Evolutionary conservation across 2,329 filamentous ascomycete species (phyloP), one percentile per base, ranked within the genome.

Genomic region (Aspergillus cejpii): DNA sequence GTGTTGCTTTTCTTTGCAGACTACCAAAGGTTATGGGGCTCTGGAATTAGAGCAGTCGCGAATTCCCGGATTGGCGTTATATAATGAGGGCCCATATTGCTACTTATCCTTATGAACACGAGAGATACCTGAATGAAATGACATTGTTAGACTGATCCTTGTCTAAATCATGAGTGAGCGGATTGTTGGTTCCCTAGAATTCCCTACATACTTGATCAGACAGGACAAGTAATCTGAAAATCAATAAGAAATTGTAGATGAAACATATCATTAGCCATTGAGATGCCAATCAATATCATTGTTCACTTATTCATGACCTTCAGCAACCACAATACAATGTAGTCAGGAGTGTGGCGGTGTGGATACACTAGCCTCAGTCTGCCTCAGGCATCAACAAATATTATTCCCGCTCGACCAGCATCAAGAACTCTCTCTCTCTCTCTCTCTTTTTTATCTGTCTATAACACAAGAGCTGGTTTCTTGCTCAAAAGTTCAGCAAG

Each of bases 1-100:
- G 61, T n/a, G 47, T 65, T 29, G 66, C 54, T 23, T 51, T 66
- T 28, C 41, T 70, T 21, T 65, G 62, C 47, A 59, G 54, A 43
- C 39, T 60, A 26, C 50, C 50, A 8, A 51, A 59, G 44, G 48
- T 63, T 34, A 26, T 61, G 45, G 54, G 51, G 23, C 47, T 52
- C n/a, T 54, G 51, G 39, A 10, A 45, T 46, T 12, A 36, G 37
- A 4, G 44, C 37, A 45, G 37, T 45, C 43, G 26, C 31, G 31
- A 34, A 8, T 20, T 11, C 17, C 10, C 14, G 24, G 23, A 3
- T 5, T 24, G 17, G 26, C 29, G 24, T 33, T 37, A 39, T 3
- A 28, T 26, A 45, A 31, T 39, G 26, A 31, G 33, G 27, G 27
- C 28, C 28, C 24, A 24, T 37, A 41, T 21, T 45, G 31, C 29